Conservation (phyloP, 2,329 filamentous ascomycete genomes). For the Ceratocystis variospora region DNA sequence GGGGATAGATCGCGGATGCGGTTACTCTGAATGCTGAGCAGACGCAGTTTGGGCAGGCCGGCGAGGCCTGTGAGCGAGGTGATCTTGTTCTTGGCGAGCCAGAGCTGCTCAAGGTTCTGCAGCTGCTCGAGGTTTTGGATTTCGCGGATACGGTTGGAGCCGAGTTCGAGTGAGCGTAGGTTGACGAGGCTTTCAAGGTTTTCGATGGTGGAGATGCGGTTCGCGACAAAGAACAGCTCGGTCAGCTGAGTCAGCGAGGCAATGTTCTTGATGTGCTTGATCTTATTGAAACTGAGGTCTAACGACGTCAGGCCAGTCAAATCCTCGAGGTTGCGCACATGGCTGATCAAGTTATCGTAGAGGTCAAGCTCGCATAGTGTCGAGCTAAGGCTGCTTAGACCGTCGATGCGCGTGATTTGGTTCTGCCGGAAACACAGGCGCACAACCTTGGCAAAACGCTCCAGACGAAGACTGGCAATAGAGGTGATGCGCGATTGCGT, state of each 20-base stretch:
- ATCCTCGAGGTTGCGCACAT: conserved; percentile 69
- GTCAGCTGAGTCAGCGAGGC: conserved; percentile 61
- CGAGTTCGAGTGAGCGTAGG: conserved; percentile 75
- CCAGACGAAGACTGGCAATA: conserved; percentile 63
- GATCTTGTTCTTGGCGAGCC: conserved; percentile 96
- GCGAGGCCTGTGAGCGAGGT: conserved; percentile 63
- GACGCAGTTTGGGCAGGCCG: conserved; percentile 63
- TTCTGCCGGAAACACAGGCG: conserved; percentile 90
- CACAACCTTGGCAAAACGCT: conserved; percentile 63
- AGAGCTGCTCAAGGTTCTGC: conserved; percentile 69
- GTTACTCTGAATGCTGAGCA: conserved; percentile 92
- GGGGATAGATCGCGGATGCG: conserved; percentile 68
- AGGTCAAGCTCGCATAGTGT: conserved; percentile 77
- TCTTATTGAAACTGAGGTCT: conserved; percentile 96
- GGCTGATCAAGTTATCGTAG: conserved; percentile 89
- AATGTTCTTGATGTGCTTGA: conserved; percentile 92
- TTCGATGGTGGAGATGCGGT: conserved; percentile 83
- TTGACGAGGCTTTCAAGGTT: conserved; percentile 60
- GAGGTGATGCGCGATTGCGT: conserved; percentile 76
- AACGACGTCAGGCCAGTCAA: conserved; percentile 63
- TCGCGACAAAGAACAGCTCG: conserved; percentile 86
- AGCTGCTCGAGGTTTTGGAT: conserved; percentile 74
- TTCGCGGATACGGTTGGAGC: conserved; percentile 79
- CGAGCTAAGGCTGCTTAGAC: conserved; percentile 50
- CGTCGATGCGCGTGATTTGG: conserved; percentile 64